A percentile compares a stretch with the other conserved stretches of the same genome.
Evolutionary conservation across 768 basidiomycete genomes (phyloP).

Genomic region (Psilocybe sp.): DNA sequence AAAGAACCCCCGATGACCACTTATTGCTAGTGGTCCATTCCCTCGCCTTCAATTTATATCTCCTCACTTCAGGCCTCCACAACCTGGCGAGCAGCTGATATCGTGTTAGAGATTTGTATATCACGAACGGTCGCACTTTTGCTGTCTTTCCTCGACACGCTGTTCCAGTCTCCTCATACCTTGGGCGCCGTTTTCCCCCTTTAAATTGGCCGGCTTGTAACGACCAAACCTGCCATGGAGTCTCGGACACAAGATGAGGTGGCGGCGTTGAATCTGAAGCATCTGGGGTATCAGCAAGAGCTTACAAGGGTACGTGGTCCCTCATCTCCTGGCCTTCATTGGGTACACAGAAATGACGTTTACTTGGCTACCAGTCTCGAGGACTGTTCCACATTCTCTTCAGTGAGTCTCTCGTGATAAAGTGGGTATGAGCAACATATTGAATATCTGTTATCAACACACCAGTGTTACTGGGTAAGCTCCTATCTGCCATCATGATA

Average conservation of each 20-base stretch:
- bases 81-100: too few relatives aligned
- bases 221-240: not conserved
- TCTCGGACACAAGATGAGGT: slow-evolving; percentile 5
- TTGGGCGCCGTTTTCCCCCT: not conserved
- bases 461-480: slow-evolving; percentile 47
- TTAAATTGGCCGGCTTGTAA: not conserved
- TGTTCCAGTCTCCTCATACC: too few relatives aligned
- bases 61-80: too few relatives aligned
- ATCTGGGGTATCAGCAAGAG: slow-evolving; percentile 56
- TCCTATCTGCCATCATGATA: slow-evolving; percentile 3
- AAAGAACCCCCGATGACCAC: too few relatives aligned
- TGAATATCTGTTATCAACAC: not conserved
- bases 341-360: not conserved
- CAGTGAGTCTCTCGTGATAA: slow-evolving; percentile 33
- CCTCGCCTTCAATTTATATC: too few relatives aligned
- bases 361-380: slow-evolving; percentile 33
- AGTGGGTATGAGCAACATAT: not conserved
- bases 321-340: not conserved
- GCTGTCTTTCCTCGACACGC: too few relatives aligned
- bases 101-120: too few relatives aligned
- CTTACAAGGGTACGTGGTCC: slow-evolving; percentile 42
- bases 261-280: slow-evolving; percentile 36
- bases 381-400: slow-evolving; percentile 52
- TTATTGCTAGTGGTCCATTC: too few relatives aligned
- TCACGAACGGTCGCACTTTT: too few relatives aligned